Conservation (phyloP, 352 stramenopile genomes). For the Pseudoperonospora humuli region DNA sequence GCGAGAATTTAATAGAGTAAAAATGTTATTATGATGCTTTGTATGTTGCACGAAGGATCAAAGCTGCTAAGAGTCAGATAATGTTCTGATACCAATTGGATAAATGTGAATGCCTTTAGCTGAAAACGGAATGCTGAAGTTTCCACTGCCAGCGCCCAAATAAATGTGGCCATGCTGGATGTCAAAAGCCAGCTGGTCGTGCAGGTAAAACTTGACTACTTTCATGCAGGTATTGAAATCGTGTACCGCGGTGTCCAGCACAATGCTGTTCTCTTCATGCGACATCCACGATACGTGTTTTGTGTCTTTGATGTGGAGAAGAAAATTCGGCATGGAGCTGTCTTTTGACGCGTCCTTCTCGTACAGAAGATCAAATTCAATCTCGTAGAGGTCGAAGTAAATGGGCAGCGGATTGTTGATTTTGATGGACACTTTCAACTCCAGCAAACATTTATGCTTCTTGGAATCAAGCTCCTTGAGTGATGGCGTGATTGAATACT, state of each 20-base stretch:
- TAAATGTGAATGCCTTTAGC: constrained; percentile 61
- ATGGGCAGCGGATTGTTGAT: constrained; percentile 80
- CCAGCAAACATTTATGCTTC: constrained; percentile 57
- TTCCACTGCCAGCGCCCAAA: constrained; percentile 48
- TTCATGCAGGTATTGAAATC: constrained; percentile 58
- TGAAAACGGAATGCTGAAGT: constrained; percentile 70
- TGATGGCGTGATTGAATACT: constrained; percentile 46
- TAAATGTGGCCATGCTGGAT: constrained; percentile 50
- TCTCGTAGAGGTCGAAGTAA: constrained; percentile 55
- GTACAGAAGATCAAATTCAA: constrained; percentile 69
- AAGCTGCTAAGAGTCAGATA: constrained; percentile 20
- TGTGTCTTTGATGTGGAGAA: constrained; percentile 44
- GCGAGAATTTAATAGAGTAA: background rate
- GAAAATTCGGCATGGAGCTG: constrained; percentile 17
- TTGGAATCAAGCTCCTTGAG: constrained; percentile 75
- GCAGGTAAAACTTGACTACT: constrained; percentile 56
- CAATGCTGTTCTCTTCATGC: constrained; percentile 62
- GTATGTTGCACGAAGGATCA: constrained; percentile 2
- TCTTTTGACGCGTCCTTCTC: constrained; percentile 18
- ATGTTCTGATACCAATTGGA: constrained; percentile 9
- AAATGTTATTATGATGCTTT: background rate
- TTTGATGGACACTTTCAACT: constrained; percentile 58
- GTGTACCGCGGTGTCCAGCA: constrained; percentile 40
- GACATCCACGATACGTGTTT: constrained; percentile 46
- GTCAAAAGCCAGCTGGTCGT: constrained; percentile 58